A percentile compares a stretch with the other conserved stretches of the same genome.
phyloP scores from a whole-genome alignment of 306 rosid species.

The Begonia loranthoides region DNA sequence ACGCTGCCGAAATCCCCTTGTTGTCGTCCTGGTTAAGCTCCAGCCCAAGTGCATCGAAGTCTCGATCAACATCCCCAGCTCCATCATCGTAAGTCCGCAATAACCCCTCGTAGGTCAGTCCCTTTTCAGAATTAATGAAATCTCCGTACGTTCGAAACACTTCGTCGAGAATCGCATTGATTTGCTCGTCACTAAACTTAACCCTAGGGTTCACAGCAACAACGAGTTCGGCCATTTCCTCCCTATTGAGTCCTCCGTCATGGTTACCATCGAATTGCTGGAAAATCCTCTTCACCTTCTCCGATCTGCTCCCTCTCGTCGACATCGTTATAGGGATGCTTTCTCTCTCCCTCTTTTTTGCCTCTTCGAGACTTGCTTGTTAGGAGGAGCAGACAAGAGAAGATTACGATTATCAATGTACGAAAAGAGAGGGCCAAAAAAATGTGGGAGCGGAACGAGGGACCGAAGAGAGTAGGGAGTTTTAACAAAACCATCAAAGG shows the following conservation, averaged over 20 bases:
- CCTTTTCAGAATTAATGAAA: constrained; percentile 77
- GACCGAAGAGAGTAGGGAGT: neutral
- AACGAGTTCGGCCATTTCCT: constrained; percentile 89
- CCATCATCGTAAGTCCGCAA: constrained; percentile 94
- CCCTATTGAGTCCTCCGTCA: constrained; percentile 83
- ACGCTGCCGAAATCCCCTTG: constrained; percentile 26
- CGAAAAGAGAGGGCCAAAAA: neutral
- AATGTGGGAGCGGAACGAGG: neutral
- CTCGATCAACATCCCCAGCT: constrained; percentile 95
- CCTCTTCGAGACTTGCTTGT: neutral
- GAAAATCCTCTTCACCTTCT: constrained; percentile 87
- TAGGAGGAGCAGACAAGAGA: neutral
- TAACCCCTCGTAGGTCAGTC: constrained; percentile 81
- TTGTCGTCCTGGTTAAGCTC: constrained; percentile 45
- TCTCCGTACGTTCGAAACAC: constrained; percentile 83
- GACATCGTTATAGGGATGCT: constrained; percentile 36
- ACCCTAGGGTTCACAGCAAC: constrained; percentile 99
- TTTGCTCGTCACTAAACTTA: constrained; percentile 93
- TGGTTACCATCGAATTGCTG: constrained; percentile 68
- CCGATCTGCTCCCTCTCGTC: constrained; percentile 94
- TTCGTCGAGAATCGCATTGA: constrained; percentile 93
- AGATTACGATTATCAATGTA: neutral
- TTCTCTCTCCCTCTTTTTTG: neutral
- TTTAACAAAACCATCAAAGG: neutral
- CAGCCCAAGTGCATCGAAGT: constrained; percentile 82